Percentiles rank a stretch among this genome's conserved stretches.
Conservation (phyloP, 768 basidiomycete species). For the Termitomyces sp. region DNA sequence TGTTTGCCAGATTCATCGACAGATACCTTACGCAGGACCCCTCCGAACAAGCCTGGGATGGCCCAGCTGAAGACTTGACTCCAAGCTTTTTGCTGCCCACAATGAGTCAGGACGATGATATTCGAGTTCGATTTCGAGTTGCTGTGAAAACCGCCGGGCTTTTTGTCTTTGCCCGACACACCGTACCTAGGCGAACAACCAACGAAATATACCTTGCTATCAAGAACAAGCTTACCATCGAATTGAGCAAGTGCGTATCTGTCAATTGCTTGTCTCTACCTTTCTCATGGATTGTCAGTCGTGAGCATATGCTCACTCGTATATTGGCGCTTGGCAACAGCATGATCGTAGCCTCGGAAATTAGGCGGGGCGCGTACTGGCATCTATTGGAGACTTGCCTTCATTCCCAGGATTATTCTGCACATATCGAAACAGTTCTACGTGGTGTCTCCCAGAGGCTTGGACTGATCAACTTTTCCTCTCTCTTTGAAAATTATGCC, state of each 20-base stretch:
- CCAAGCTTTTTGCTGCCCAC: slow-evolving; percentile 45
- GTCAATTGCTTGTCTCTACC: background rate
- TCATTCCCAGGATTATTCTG: slow-evolving; percentile 29
- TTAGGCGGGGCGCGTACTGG: slow-evolving; percentile 82
- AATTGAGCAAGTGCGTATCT: slow-evolving; percentile 44
- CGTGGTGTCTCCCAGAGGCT: slow-evolving; percentile 57
- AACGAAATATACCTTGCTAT: slow-evolving; percentile 42
- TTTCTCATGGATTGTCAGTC: slow-evolving; percentile 32
- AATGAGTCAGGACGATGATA: slow-evolving; percentile 65
- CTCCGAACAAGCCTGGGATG: slow-evolving; percentile 43
- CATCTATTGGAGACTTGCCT: slow-evolving; percentile 73
- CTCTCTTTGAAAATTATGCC: slow-evolving; percentile 75
- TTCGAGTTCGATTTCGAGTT: slow-evolving; percentile 77
- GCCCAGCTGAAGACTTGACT: slow-evolving; percentile 16
- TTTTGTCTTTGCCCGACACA: slow-evolving; percentile 43
- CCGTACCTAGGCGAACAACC: slow-evolving; percentile 18
- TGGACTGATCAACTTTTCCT: slow-evolving; percentile 52
- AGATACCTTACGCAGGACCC: slow-evolving; percentile 58
- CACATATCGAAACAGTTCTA: slow-evolving; percentile 47
- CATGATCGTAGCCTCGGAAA: slow-evolving; percentile 70
- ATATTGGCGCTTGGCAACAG: slow-evolving; percentile 68
- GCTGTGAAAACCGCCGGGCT: slow-evolving; percentile 54
- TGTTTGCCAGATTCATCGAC: slow-evolving; percentile 59
- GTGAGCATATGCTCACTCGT: slow-evolving; percentile 71
- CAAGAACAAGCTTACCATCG: slow-evolving; percentile 33